Conservation (phyloP, 345 rosid genomes). For the Camelina neglecta region DNA sequence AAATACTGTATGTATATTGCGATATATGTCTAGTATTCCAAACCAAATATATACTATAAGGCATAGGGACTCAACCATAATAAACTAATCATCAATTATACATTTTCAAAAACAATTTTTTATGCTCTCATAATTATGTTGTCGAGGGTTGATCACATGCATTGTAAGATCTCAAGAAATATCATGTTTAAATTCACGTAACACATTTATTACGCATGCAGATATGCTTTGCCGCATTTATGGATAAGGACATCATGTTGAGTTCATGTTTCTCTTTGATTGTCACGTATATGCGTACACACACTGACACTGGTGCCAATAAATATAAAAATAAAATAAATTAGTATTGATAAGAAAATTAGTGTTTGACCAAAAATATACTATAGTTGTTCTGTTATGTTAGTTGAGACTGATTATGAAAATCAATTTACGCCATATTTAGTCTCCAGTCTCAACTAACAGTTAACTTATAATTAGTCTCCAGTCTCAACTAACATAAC, state of each 20-base stretch:
- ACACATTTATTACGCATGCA: constrained; percentile 36
- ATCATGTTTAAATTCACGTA: constrained; percentile 22
- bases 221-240: constrained; percentile 29
- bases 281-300: constrained; percentile 17
- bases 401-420: too few relatives aligned
- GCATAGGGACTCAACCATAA: background rate
- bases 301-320: constrained; percentile 15
- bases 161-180: constrained; percentile 22
- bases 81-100: background rate
- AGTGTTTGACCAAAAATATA: too few relatives aligned
- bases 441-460: too few relatives aligned
- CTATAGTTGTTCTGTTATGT: too few relatives aligned
- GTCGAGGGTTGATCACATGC: constrained; percentile 32
- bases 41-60: too few relatives aligned
- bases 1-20: background rate
- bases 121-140: background rate
- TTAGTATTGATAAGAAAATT: too few relatives aligned
- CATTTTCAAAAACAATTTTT: background rate
- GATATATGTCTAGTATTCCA: background rate
- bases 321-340: too few relatives aligned
- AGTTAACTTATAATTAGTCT: too few relatives aligned
- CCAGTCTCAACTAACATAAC: too few relatives aligned
- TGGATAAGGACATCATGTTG: constrained; percentile 32
- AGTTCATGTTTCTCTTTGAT: constrained; percentile 37
- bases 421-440: too few relatives aligned